A percentile compares a stretch with the other conserved stretches of the same genome.
phyloP scores from a whole-genome alignment of 2,329 filamentous ascomycete species.

The Fusarium protoensiforme region DNA sequence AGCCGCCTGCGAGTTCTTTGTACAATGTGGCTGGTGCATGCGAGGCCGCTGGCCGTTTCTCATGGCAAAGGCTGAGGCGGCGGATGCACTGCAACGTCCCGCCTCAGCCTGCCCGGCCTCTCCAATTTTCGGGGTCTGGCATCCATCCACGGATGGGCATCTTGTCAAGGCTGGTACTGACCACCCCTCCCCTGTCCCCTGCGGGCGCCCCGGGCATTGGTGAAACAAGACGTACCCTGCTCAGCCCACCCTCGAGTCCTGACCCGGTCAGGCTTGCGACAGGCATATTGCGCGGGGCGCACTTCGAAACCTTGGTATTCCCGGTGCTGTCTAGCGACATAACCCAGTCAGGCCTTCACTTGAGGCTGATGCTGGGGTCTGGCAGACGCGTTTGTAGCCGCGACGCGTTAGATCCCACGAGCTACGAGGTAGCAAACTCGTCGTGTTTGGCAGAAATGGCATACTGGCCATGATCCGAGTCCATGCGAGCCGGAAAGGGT shows the following conservation, averaged over 20 bases:
- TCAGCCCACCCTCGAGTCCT: slow-evolving; percentile 57
- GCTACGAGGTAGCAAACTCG: slow-evolving; percentile 1
- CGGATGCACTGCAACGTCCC: slow-evolving; percentile 40
- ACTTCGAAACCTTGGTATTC: slow-evolving; percentile 36
- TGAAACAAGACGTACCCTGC: slow-evolving; percentile 65
- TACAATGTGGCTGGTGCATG: slow-evolving; percentile 40
- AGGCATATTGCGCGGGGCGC: slow-evolving; percentile 40
- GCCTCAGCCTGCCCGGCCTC: slow-evolving; percentile 39
- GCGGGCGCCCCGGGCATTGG: slow-evolving; percentile 55
- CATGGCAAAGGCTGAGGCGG: slow-evolving; percentile 27
- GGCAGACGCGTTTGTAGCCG: slow-evolving; percentile 27
- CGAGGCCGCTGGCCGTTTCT: slow-evolving; percentile 24
- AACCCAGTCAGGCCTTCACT: slow-evolving; percentile 36
- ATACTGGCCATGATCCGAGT: not conserved
- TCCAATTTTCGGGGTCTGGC: slow-evolving; percentile 33
- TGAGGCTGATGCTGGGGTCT: slow-evolving; percentile 34
- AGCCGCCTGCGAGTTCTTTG: slow-evolving; percentile 10
- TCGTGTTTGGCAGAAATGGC: not conserved
- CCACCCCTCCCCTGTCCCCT: slow-evolving; percentile 42
- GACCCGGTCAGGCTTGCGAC: slow-evolving; percentile 59
- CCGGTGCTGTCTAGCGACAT: slow-evolving; percentile 23
- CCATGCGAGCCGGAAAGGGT: not conserved
- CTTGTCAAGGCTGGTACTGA: slow-evolving; percentile 30
- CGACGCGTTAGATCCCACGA: slow-evolving; percentile 16
- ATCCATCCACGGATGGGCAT: slow-evolving; percentile 16